Percentiles rank a stretch among this genome's conserved stretches.
Conservation (phyloP, 1,284 basidiomycete genomes). For the Golubevia pallescens region DNA sequence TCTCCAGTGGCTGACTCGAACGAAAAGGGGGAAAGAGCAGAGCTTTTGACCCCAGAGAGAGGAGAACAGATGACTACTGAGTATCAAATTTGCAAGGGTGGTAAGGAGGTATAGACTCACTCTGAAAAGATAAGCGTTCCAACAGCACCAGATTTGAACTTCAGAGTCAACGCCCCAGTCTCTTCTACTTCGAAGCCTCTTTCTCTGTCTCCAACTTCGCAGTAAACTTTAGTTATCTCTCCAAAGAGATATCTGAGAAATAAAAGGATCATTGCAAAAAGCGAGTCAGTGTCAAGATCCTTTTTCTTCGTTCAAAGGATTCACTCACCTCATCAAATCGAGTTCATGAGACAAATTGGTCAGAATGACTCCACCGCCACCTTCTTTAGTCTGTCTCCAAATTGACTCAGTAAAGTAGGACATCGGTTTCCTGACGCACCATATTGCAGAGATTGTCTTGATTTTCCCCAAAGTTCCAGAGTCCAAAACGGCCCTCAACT, state of each 20-base stretch:
- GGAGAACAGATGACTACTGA: neutral
- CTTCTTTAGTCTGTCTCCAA: constrained; percentile 10
- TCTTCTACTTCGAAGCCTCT: constrained; percentile 31
- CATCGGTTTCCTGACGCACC: constrained; percentile 23
- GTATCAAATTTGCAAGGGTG: neutral
- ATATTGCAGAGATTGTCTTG: constrained; percentile 21
- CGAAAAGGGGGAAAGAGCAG: constrained; percentile 23
- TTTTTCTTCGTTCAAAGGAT: neutral
- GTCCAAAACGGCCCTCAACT: constrained; percentile 17
- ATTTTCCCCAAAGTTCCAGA: constrained; percentile 22
- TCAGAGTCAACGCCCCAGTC: constrained; percentile 26
- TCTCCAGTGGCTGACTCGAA: constrained; percentile 37
- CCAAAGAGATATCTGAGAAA: constrained; percentile 25
- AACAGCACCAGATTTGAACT: constrained; percentile 23
- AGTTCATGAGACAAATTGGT: no score
- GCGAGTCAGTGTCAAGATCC: neutral
- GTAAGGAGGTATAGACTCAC: constrained; percentile 6
- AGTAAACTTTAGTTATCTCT: constrained; percentile 27
- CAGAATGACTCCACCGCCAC: constrained; percentile 20
- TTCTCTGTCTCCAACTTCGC: constrained; percentile 17
- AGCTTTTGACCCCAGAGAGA: constrained; percentile 6
- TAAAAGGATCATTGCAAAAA: neutral
- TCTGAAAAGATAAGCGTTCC: constrained; percentile 41
- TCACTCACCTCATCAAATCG: constrained; percentile 3
- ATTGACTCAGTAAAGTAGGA: constrained; percentile 20